phyloP scores from a whole-genome alignment of 2,329 filamentous ascomycete genomes.

The Trichoderma arundinaceum region DNA sequence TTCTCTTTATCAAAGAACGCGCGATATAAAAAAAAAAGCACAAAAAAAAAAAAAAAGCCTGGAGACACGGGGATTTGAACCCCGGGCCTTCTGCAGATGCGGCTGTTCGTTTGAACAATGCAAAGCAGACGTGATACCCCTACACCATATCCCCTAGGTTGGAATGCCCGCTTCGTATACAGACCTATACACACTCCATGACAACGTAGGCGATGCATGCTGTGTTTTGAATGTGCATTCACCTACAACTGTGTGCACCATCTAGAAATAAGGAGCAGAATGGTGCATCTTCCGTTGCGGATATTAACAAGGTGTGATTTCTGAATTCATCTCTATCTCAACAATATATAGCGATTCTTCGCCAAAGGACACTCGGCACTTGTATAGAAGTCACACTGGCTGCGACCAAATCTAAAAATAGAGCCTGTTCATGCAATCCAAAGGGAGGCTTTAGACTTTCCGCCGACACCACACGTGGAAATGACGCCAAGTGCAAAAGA shows the following conservation, averaged over 20 bases:
- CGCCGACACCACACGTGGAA: neutral
- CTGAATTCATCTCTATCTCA: no score
- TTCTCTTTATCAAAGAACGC: neutral
- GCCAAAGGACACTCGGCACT: no score
- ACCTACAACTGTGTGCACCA: no score
- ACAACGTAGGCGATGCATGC: neutral
- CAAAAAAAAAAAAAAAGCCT: constrained; percentile 13
- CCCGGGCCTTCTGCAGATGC: constrained; percentile 20
- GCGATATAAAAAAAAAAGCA: neutral
- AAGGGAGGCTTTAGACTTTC: constrained; percentile 5
- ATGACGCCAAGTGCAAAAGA: neutral
- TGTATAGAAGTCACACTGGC: neutral
- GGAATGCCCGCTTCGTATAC: neutral
- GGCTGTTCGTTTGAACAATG: neutral
- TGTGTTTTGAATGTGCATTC: no score
- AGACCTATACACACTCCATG: neutral
- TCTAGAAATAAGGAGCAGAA: no score
- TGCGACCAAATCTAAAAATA: no score
- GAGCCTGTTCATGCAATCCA: neutral
- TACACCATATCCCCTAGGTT: constrained; percentile 28
- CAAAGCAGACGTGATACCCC: constrained; percentile 28
- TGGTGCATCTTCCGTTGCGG: no score
- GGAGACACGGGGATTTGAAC: constrained; percentile 27
- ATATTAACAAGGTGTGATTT: no score
- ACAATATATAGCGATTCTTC: no score